Conservation (phyloP, 2,329 filamentous ascomycete genomes). For the Colletotrichum sidae region DNA sequence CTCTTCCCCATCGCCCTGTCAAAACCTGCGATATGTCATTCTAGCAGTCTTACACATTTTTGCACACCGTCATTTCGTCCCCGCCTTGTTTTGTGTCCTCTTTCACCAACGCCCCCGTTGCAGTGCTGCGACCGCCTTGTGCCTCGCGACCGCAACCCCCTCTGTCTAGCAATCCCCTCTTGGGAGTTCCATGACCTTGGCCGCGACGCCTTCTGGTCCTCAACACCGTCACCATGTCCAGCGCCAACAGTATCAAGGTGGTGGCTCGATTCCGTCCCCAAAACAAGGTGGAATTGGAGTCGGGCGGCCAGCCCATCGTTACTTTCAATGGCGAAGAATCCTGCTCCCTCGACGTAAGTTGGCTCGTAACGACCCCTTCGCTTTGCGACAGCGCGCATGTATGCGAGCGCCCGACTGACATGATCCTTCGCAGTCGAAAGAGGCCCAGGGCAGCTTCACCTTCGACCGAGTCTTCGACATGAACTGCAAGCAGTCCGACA, state of each 20-base stretch:
- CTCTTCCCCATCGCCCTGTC: conserved; percentile 24
- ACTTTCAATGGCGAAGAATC: conserved; percentile 89
- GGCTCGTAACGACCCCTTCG: neutral
- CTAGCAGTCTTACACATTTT: conserved; percentile 30
- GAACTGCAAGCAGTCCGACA: conserved; percentile 88
- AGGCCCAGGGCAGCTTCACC: conserved; percentile 88
- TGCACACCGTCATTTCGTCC: conserved; percentile 38
- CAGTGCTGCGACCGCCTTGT: conserved; percentile 36
- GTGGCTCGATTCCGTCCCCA: conserved; percentile 98
- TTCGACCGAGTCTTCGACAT: conserved; percentile 99
- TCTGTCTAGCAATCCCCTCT: conserved; percentile 10
- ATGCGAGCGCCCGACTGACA: conserved; percentile 20
- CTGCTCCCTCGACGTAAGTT: conserved; percentile 82
- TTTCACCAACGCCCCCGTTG: conserved; percentile 32
- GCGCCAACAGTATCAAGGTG: conserved; percentile 81
- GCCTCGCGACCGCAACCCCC: conserved; percentile 29
- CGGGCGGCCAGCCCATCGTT: conserved; percentile 92
- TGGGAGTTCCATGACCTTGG: conserved; percentile 30
- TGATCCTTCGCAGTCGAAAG: conserved; percentile 73
- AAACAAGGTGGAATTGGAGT: conserved; percentile 92
- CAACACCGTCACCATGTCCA: conserved; percentile 60
- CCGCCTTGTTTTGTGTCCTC: conserved; percentile 35
- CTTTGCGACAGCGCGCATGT: neutral
- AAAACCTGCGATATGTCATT: conserved; percentile 37
- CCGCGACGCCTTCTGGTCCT: conserved; percentile 32